Evolutionary conservation across 1,139 yeast species (phyloP), one percentile per base, ranked within the genome.

Genomic region (Geotrichum phurueaensis): DNA sequence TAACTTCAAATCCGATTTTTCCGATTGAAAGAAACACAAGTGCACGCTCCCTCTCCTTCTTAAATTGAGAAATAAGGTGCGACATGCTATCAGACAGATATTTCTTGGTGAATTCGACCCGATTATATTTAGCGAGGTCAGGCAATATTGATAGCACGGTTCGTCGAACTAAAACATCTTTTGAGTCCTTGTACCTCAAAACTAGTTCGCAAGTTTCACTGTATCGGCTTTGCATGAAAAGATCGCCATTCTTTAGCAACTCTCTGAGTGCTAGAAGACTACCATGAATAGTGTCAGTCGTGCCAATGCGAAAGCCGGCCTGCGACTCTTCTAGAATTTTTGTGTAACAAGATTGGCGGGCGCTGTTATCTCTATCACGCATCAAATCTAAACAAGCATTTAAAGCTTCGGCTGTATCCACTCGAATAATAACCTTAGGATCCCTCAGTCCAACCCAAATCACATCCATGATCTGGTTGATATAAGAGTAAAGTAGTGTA

Each of bases 381-480:
- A 92, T 84, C 20, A 94, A 89, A 61, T 82, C 82, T 68, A 92
- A 78, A 71, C 97, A 91, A 62, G 85, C 83, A 55, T 87, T 86
- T 63, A 94, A 76, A 1, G 96, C 87, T 1, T 83, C 81, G 0
- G 97, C 97, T 0, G 97, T 87, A 70, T 94, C 98, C 57, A 80
- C 80, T 66, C 99, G 79, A 53, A 92, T 87, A 3, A 82, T 80
- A 45, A 85, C 77, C 67, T 89, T 90, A 25, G 85, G 81, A 70
- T 94, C 98, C 64, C 94, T 79, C 54, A 94, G 76, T 0, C 96
- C 96, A 49, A 85, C 80, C 97, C 98, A 92, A 23, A 94, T 83
- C 66, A 87, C 86, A 60, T 89, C 91, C 63, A 92, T 77, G 13
- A 92, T 86, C 56, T 87, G 88, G 63, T 87, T 85, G 31, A 90